A percentile compares a stretch with the other conserved stretches of the same genome.
Evolutionary conservation across 2,329 filamentous ascomycete genomes (phyloP).

Genomic region (Whalleya microplaca): DNA sequence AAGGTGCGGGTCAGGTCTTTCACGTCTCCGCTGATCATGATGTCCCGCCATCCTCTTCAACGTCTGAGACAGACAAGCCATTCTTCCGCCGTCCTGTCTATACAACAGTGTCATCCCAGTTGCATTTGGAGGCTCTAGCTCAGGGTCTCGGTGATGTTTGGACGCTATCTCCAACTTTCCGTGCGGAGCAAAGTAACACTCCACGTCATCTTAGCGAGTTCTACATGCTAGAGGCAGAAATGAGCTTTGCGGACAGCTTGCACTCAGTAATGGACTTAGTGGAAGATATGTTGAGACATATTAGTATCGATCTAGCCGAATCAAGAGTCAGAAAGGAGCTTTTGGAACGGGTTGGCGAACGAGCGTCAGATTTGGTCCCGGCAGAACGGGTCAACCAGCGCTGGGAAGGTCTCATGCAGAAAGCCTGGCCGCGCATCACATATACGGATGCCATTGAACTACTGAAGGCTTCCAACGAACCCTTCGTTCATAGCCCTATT

Average conservation of each 20-base stretch:
- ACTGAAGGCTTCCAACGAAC: conserved; percentile 61
- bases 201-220: conserved; percentile 95
- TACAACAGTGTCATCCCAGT: conserved; percentile 90
- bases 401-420: conserved; percentile 69
- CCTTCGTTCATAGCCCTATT: conserved; percentile 69
- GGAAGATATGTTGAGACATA: conserved; percentile 72
- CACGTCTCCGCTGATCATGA: conserved; percentile 56
- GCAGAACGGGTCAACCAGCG: conserved; percentile 62
- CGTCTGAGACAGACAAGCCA: conserved; percentile 46
- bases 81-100: conserved; percentile 93
- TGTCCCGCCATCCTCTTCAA: conserved; percentile 33
- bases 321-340: conserved; percentile 52
- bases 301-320: conserved; percentile 45
- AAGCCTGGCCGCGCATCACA: conserved; percentile 77
- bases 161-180: conserved; percentile 91
- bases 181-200: conserved; percentile 92
- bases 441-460: conserved; percentile 77
- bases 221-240: conserved; percentile 96
- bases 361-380: conserved; percentile 48
- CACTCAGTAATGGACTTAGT: conserved; percentile 76
- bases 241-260: conserved; percentile 75
- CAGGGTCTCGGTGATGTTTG: conserved; percentile 90
- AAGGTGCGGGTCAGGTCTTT: conserved; percentile 95
- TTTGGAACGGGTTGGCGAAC: conserved; percentile 43
- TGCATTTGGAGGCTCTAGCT: conserved; percentile 90